Percentiles rank a stretch among this genome's conserved stretches.
Conservation (phyloP, 164 flowering plant species). For the Piper betle region DNA sequence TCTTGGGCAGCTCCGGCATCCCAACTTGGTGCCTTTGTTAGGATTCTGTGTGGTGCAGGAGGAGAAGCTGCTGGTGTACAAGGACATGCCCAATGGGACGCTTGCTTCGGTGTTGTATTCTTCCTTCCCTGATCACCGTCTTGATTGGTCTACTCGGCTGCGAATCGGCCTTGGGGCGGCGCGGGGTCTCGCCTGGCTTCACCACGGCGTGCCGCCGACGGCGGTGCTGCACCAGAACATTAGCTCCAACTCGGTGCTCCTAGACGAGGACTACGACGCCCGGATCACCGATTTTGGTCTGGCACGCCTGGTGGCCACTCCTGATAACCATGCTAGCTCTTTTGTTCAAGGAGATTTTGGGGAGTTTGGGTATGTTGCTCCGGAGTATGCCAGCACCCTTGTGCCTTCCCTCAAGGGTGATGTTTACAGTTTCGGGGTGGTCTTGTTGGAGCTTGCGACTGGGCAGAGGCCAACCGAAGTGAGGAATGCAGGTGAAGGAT, state of each 20-base stretch:
- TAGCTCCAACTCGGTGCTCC: constrained; percentile 43
- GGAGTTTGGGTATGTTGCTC: constrained; percentile 67
- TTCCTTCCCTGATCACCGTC: constrained; percentile 1
- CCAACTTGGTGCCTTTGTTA: constrained; percentile 57
- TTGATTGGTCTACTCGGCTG: constrained; percentile 55
- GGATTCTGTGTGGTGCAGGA: constrained; percentile 54
- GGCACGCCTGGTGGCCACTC: constrained; percentile 30
- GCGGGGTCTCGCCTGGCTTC: constrained; percentile 71
- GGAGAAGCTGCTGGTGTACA: constrained; percentile 63
- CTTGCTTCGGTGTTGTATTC: constrained; percentile 30
- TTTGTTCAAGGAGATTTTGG: constrained; percentile 40
- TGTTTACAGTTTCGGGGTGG: constrained; percentile 59
- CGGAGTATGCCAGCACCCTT: constrained; percentile 52
- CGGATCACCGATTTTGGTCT: constrained; percentile 51
- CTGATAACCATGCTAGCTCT: constrained; percentile 25
- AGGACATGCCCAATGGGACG: constrained; percentile 54
- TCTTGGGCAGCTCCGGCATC: constrained; percentile 57
- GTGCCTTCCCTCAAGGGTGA: constrained; percentile 53
- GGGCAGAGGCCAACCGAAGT: constrained; percentile 51
- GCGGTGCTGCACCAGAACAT: constrained; percentile 44
- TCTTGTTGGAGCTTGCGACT: constrained; percentile 51
- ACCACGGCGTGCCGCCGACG: constrained; percentile 42
- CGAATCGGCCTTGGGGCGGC: constrained; percentile 51
- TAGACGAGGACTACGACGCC: constrained; percentile 58
- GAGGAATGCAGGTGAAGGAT: constrained; percentile 30